Evolutionary conservation across 495 filamentous ascomycete genomes (phyloP).

Genomic region (Thermothielavioides terrestris): DNA sequence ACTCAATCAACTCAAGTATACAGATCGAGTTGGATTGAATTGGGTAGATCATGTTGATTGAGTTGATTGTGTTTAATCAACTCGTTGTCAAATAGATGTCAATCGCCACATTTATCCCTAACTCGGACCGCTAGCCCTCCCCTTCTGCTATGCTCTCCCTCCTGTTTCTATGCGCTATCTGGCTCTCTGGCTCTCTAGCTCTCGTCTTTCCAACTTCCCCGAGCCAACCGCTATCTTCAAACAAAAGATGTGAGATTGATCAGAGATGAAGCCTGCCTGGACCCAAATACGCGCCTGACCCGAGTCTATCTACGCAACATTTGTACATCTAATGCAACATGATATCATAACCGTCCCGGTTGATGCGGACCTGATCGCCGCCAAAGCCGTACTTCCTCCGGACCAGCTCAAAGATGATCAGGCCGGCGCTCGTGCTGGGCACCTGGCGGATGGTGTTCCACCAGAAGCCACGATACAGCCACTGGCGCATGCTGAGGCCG

Average conservation of each 20-base stretch:
- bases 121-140: too few species aligned
- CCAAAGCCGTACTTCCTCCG: constrained; percentile 66
- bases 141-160: too few species aligned
- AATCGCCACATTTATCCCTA: too few species aligned
- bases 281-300: neutral
- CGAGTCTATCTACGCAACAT: constrained; percentile 3
- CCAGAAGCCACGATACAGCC: constrained; percentile 72
- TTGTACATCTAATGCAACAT: constrained; percentile 40
- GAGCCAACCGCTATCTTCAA: neutral
- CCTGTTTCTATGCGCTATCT: too few species aligned
- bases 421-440: constrained; percentile 77
- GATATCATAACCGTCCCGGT: constrained; percentile 64
- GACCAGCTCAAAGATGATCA: constrained; percentile 85
- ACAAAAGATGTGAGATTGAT: neutral
- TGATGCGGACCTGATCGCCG: constrained; percentile 51
- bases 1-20: too few species aligned
- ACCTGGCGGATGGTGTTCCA: constrained; percentile 70
- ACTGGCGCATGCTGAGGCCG: constrained; percentile 54
- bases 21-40: too few species aligned
- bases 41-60: too few species aligned
- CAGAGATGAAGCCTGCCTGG: neutral
- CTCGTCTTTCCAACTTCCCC: too few species aligned
- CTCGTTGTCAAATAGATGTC: too few species aligned
- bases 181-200: too few species aligned
- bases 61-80: too few species aligned